Percentiles rank a stretch among this genome's conserved stretches.
Evolutionary conservation across 768 basidiomycete species (phyloP).

Genomic region (Serendipita vermifera): DNA sequence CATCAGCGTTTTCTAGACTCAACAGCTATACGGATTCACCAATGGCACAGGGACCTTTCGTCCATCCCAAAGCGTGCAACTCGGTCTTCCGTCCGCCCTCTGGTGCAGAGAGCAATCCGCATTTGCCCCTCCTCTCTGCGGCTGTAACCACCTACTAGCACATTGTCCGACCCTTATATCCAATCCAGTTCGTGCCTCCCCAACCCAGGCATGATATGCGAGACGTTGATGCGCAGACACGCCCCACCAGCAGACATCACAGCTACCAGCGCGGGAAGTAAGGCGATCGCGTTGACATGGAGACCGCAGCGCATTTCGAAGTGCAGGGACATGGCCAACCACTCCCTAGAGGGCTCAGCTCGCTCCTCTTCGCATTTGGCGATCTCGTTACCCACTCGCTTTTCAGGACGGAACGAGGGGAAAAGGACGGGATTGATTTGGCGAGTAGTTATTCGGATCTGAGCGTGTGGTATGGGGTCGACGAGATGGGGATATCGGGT

Average conservation of each 20-base stretch:
- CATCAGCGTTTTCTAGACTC: background rate
- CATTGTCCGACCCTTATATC: slow-evolving; percentile 49
- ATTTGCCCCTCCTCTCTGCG: slow-evolving; percentile 57
- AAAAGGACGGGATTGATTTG: slow-evolving; percentile 44
- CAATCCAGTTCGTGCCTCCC: slow-evolving; percentile 39
- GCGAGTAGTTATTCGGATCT: slow-evolving; percentile 66
- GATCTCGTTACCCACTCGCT: slow-evolving; percentile 60
- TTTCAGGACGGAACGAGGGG: slow-evolving; percentile 49
- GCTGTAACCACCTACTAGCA: slow-evolving; percentile 66
- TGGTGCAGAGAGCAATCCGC: slow-evolving; percentile 63
- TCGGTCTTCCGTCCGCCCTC: slow-evolving; percentile 43
- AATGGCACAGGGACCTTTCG: slow-evolving; percentile 31
- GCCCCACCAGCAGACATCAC: no score
- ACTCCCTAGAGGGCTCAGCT: slow-evolving; percentile 58
- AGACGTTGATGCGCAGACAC: slow-evolving; percentile 51
- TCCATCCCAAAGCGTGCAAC: slow-evolving; percentile 19
- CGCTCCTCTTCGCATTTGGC: slow-evolving; percentile 68
- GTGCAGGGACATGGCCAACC: slow-evolving; percentile 44
- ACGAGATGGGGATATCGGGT: slow-evolving; percentile 32
- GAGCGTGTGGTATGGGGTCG: slow-evolving; percentile 58
- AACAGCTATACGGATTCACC: slow-evolving; percentile 7
- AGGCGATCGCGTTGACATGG: no score
- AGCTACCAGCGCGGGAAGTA: no score
- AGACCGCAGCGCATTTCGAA: no score
- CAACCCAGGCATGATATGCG: slow-evolving; percentile 55